Conservation (phyloP, 1,139 yeast species). For the Magnusiomyces clavatus region DNA sequence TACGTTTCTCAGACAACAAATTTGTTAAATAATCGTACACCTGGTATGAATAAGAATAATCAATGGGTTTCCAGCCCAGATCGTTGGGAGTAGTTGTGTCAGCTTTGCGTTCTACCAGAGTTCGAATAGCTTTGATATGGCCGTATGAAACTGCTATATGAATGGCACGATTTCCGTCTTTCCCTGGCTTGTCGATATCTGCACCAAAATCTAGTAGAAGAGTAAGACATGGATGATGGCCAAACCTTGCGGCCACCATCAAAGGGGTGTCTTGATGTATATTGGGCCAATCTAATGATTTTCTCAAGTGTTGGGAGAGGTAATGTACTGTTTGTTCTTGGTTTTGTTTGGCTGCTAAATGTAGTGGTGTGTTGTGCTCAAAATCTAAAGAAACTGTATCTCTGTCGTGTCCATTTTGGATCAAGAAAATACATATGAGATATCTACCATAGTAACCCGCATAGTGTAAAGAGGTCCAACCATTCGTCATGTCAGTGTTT, state of each 20-base stretch:
- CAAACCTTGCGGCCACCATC: conserved; percentile 62
- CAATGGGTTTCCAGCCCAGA: conserved; percentile 62
- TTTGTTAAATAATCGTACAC: conserved; percentile 32
- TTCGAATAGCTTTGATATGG: conserved; percentile 52
- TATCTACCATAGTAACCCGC: conserved; percentile 78
- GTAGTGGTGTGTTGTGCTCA: conserved; percentile 65
- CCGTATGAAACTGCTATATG: conserved; percentile 81
- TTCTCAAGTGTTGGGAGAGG: conserved; percentile 71
- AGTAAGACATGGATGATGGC: conserved; percentile 63
- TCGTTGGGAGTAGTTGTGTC: conserved; percentile 45
- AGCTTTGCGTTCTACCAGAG: conserved; percentile 47
- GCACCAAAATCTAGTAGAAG: conserved; percentile 78
- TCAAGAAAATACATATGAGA: conserved; percentile 55
- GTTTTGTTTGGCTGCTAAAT: conserved; percentile 58
- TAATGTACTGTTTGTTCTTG: conserved; percentile 79
- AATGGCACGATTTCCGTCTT: conserved; percentile 67
- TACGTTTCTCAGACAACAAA: conserved; percentile 24
- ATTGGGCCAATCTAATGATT: conserved; percentile 57
- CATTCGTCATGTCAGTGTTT: conserved; percentile 63
- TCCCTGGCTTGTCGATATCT: conserved; percentile 46
- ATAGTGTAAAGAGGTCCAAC: conserved; percentile 88
- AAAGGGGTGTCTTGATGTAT: conserved; percentile 49
- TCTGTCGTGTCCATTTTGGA: conserved; percentile 44
- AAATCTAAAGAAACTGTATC: conserved; percentile 50
- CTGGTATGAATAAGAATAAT: conserved; percentile 31